phyloP scores from a whole-genome alignment of 1,284 basidiomycete genomes.

The Coniferiporia sulphurascens region DNA sequence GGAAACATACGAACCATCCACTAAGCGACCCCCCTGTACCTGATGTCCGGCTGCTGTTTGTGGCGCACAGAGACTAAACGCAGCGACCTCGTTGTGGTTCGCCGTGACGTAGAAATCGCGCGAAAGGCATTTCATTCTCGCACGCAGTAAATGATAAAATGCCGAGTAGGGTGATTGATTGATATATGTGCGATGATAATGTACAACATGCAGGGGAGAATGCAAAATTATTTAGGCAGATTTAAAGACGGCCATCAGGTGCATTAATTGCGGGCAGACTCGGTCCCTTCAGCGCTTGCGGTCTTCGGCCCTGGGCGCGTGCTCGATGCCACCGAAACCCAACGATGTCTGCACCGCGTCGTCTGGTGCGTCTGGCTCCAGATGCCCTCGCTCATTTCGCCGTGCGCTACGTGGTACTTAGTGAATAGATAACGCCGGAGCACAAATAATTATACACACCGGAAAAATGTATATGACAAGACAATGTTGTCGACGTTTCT shows the following conservation, averaged over 20 bases:
- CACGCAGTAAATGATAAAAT: no score
- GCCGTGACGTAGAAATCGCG: no score
- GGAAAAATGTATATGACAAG: conserved; percentile 96
- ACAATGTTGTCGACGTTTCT: conserved; percentile 88
- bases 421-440: conserved; percentile 1
- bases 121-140: no score
- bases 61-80: neutral
- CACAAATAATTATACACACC: conserved; percentile 46
- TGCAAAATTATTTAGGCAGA: no score
- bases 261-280: no score
- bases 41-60: neutral
- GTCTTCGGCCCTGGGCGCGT: conserved; percentile 30
- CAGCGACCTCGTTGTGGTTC: no score
- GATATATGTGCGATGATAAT: neutral
- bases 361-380: conserved; percentile 84
- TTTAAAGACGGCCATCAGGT: no score
- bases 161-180: neutral
- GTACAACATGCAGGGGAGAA: neutral
- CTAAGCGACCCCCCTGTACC: neutral
- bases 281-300: conserved; percentile 16
- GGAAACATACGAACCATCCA: neutral
- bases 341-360: conserved; percentile 71
- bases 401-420: conserved; percentile 52
- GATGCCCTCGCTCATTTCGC: conserved; percentile 73
- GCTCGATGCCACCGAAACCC: conserved; percentile 67